phyloP scores from a whole-genome alignment of 1,284 basidiomycete species.

The Pulveroboletus sp. region DNA sequence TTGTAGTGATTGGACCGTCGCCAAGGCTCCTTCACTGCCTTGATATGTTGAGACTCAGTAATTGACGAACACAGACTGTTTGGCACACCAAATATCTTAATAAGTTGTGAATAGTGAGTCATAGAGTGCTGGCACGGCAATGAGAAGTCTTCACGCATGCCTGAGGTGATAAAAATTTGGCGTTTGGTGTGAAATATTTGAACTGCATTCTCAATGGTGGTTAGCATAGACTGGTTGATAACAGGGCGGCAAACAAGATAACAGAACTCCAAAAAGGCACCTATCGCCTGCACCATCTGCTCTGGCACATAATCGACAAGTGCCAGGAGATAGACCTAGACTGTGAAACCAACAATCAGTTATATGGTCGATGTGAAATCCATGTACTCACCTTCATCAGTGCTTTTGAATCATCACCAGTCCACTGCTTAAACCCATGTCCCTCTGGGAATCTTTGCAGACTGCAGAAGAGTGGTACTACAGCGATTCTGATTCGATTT shows the following conservation, averaged over 20 bases:
- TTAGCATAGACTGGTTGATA: no score
- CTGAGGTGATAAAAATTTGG: no score
- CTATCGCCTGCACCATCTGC: no score
- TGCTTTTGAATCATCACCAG: background rate
- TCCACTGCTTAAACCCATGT: background rate
- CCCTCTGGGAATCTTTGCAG: background rate
- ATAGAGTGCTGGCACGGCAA: background rate
- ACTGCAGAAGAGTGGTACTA: background rate
- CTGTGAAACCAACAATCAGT: no score
- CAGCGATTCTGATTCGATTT: background rate
- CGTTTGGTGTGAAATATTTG: no score
- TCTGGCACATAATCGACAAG: no score
- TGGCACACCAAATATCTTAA: background rate
- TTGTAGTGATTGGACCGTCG: background rate
- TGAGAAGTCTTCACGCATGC: background rate
- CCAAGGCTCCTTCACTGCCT: slow-evolving; percentile 1
- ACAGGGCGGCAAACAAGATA: no score
- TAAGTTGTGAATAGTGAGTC: background rate
- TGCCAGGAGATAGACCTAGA: no score
- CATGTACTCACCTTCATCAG: background rate
- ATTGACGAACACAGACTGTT: background rate
- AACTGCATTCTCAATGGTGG: no score
- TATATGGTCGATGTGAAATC: no score
- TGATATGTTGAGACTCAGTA: no score
- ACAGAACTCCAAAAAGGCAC: no score